Evolutionary conservation across 306 rosid species (phyloP), one percentile per base, ranked within the genome.

Genomic region (Urtica urens): DNA sequence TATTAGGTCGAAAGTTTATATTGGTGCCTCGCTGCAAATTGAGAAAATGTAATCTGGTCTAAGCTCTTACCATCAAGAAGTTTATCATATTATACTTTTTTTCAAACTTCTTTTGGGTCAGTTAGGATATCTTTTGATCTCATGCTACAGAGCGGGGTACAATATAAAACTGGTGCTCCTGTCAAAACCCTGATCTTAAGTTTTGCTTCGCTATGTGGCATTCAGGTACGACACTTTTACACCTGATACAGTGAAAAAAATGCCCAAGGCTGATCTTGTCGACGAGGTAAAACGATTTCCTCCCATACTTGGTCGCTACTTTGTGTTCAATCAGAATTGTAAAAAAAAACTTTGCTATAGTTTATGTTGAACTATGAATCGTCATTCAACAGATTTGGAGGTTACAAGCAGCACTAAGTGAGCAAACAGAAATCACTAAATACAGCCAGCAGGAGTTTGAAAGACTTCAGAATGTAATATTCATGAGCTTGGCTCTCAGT

Each of bases 231-330:
- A 80, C 52, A 87, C 96, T 59, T 87, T 87, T 70, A 57, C 96
- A 40, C 93, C 93, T 4, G 94, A 87, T 49, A 46, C 69, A 8
- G 96, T 87, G 72, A 82, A 78, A 85, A 82, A 80, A 68, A 71
- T 83, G 94, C 92, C 94, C 30, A 82, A 78, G 70, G 31, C 80
- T n/a, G 81, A 75, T 71, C 94, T 87, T 62, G 84, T 83, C 52
- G 82, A 83, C 49, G 94, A 87, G 94, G 96, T 87, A 47, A 67
- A 37, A 26, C 40, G 29, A 51, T 47, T 58, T 28, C 6, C 47
- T 40, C 15, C 26, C 54, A 40, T 26, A 46, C 46, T 29, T 17
- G 27, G 20, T 38, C 29, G 38, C 19, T 16, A 46, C 16, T n/a
- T 40, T 54, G 18, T 23, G 47, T 46, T 7, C 15, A n/a, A 45